phyloP scores from a whole-genome alignment of 805 yeast genomes.

The Candida morakotiae region DNA sequence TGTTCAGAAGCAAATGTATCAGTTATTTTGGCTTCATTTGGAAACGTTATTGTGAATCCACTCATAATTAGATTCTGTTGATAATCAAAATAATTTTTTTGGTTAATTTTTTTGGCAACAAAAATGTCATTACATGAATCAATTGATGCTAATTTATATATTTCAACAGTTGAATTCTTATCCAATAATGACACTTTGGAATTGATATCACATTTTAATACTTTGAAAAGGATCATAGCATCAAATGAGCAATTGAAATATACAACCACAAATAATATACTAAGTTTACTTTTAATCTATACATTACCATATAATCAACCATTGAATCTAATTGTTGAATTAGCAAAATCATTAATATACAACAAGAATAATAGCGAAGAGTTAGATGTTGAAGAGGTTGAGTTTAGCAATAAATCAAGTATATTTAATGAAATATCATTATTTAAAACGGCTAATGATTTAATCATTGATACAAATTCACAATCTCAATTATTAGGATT shows the following conservation, averaged over 20 bases:
- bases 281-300: slow-evolving; percentile 8
- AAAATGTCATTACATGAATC: slow-evolving; percentile 1
- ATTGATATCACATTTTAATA: slow-evolving; percentile 1
- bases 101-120: background rate
- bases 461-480: slow-evolving; percentile 5
- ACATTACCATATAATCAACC: slow-evolving; percentile 8
- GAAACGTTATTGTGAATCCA: slow-evolving; percentile 3
- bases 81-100: background rate
- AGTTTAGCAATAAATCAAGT: slow-evolving; percentile 3
- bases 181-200: background rate
- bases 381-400: slow-evolving; percentile 7
- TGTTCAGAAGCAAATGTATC: slow-evolving; percentile 12
- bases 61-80: background rate
- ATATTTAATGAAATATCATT: slow-evolving; percentile 2
- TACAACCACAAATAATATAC: slow-evolving; percentile 7
- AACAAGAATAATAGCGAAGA: background rate
- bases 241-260: background rate
- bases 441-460: slow-evolving; percentile 10
- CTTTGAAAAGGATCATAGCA: background rate
- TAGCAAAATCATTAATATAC: slow-evolving; percentile 1
- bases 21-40: slow-evolving; percentile 2
- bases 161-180: background rate
- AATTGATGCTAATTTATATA: slow-evolving; percentile 1
- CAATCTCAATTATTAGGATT: slow-evolving; percentile 1
- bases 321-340: slow-evolving; percentile 1